Evolutionary conservation across 2,329 filamentous ascomycete genomes (phyloP).

Genomic region (Coniochaeta prunicola): DNA sequence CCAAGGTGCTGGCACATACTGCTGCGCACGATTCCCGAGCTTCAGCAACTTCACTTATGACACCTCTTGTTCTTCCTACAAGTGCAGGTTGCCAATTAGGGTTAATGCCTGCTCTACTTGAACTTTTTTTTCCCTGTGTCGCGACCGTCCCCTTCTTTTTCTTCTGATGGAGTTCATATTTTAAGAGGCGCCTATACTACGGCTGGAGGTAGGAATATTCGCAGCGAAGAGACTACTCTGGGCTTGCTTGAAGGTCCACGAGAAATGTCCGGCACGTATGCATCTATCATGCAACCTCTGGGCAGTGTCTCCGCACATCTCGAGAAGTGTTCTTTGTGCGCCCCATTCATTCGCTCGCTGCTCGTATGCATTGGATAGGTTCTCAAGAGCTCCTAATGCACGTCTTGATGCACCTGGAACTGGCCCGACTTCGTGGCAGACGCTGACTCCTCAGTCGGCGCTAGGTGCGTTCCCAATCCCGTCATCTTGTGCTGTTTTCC

Average conservation of each 20-base stretch:
- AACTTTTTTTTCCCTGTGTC: too few species aligned
- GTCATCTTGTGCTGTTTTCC: slow-evolving; percentile 2
- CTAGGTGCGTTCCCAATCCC: not conserved
- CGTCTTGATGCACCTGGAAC: slow-evolving; percentile 8
- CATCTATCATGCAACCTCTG: not conserved
- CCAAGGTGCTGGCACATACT: too few species aligned
- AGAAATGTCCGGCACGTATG: not conserved
- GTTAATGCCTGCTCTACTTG: too few species aligned
- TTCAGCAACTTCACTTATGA: too few species aligned
- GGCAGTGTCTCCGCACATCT: not conserved
- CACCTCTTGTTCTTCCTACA: too few species aligned
- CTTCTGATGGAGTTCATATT: too few species aligned
- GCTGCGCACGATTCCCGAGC: too few species aligned
- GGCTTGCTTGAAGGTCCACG: not conserved
- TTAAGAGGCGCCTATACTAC: too few species aligned
- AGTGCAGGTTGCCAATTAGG: too few species aligned
- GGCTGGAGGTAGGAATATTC: too few species aligned
- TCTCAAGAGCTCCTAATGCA: slow-evolving; percentile 13
- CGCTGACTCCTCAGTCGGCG: slow-evolving; percentile 15
- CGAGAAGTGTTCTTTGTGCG: not conserved
- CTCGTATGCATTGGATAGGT: slow-evolving; percentile 1
- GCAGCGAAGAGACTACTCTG: not conserved
- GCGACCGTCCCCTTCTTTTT: too few species aligned
- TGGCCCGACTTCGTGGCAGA: slow-evolving; percentile 21
- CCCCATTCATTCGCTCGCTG: not conserved